Percentiles rank a stretch among this genome's conserved stretches.
Evolutionary conservation across 1,139 yeast species (phyloP).

Genomic region (Suhomyces anneliseae): DNA sequence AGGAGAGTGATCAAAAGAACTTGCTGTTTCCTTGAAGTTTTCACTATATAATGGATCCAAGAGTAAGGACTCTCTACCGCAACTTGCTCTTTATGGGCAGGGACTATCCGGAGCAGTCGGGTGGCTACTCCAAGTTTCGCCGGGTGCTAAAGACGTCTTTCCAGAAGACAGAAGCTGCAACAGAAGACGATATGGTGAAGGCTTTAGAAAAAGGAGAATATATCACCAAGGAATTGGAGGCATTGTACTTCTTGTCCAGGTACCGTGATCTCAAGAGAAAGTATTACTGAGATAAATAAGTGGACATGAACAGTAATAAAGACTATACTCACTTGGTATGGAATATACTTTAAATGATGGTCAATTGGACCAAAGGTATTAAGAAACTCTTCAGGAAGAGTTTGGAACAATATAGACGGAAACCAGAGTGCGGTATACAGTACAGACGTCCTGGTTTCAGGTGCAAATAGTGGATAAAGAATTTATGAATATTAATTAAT

Average conservation of each 20-base stretch:
- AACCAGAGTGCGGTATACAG: too few species aligned
- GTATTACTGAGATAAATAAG: conserved; percentile 13
- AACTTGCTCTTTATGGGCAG: conserved; percentile 35
- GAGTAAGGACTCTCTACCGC: conserved; percentile 32
- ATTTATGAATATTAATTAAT: too few species aligned
- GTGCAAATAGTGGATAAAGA: too few species aligned
- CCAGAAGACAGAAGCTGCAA: conserved; percentile 16
- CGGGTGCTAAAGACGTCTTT: conserved; percentile 21
- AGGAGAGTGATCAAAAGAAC: too few species aligned
- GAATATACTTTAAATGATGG: too few species aligned
- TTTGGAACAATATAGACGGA: too few species aligned
- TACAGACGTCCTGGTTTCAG: too few species aligned
- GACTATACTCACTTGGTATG: too few species aligned
- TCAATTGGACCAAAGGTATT: too few species aligned
- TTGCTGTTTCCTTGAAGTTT: not conserved
- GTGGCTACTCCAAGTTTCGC: conserved; percentile 29
- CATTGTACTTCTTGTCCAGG: conserved; percentile 29
- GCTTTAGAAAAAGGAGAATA: conserved; percentile 35
- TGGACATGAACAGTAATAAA: too few species aligned
- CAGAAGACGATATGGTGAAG: conserved; percentile 20
- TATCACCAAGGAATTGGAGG: conserved; percentile 35
- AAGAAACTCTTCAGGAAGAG: too few species aligned
- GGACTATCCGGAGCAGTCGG: conserved; percentile 36
- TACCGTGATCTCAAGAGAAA: conserved; percentile 37
- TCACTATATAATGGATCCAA: conserved; percentile 27